These are phyloP conservation scores for Schwanniomyces polymorphus DNA, from an alignment of 805 yeast genomes.

Conservation along the genomic window DNA sequence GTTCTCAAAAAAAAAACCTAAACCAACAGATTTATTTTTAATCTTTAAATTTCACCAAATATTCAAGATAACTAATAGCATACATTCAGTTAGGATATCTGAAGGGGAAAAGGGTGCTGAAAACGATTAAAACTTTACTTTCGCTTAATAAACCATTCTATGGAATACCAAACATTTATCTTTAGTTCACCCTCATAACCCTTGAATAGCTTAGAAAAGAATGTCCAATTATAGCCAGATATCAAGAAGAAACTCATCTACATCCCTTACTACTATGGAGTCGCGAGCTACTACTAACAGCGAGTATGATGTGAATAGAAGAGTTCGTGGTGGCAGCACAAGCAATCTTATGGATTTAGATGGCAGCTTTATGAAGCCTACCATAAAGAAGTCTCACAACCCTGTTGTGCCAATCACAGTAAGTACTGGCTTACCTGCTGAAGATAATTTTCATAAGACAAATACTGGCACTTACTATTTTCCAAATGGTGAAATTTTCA, in stretches of 20 bases:
- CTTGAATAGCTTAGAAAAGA: neutral
- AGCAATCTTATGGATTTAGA: slow-evolving; percentile 39
- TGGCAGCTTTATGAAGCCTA: slow-evolving; percentile 36
- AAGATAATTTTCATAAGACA: slow-evolving; percentile 9
- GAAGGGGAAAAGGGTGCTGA: neutral
- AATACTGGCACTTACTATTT: slow-evolving; percentile 35
- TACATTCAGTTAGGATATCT: neutral
- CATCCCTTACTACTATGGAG: slow-evolving; percentile 24
- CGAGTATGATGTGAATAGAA: neutral
- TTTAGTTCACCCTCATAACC: neutral
- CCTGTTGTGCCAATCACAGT: slow-evolving; percentile 3
- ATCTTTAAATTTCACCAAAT: neutral
- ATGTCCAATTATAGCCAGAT: neutral
- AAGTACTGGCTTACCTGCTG: slow-evolving; percentile 1
- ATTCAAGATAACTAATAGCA: neutral
- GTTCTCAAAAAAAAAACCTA: neutral
- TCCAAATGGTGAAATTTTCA: slow-evolving; percentile 56
- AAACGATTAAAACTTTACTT: neutral
- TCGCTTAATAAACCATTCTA: neutral
- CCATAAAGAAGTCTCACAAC: slow-evolving; percentile 24
- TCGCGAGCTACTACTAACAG: slow-evolving; percentile 3
- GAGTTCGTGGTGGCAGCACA: slow-evolving; percentile 36
- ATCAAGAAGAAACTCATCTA: slow-evolving; percentile 32
- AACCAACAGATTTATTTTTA: neutral
- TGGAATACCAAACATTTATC: neutral